Conservation (phyloP, 1,284 basidiomycete genomes). For the Ganoderma meredithae region DNA sequence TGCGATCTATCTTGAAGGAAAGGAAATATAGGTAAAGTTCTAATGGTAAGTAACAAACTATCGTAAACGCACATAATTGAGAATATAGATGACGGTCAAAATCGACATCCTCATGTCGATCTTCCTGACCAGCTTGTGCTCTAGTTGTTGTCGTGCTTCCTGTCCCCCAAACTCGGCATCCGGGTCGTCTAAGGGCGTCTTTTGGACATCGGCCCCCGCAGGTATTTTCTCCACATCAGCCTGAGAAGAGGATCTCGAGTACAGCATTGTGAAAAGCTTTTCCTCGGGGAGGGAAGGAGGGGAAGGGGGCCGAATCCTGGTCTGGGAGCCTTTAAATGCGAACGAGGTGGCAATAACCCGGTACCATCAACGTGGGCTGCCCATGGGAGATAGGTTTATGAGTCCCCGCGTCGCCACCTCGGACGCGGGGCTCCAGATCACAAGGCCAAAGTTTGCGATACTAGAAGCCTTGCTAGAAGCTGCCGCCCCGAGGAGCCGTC, state of each 20-base stretch:
- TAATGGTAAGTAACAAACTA: neutral
- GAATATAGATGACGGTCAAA: slow-evolving; percentile 71
- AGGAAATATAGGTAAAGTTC: neutral
- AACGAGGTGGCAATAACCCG: neutral
- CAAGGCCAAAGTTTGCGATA: slow-evolving; percentile 20
- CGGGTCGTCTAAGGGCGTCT: slow-evolving; percentile 25
- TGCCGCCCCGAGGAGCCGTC: slow-evolving; percentile 4
- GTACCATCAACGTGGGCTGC: neutral
- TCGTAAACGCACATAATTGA: slow-evolving; percentile 61
- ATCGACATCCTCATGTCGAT: slow-evolving; percentile 71
- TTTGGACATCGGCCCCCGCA: slow-evolving; percentile 13
- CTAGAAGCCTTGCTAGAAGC: slow-evolving; percentile 11
- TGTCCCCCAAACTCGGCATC: slow-evolving; percentile 52
- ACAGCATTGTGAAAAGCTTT: slow-evolving; percentile 19
- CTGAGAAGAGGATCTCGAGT: slow-evolving; percentile 21
- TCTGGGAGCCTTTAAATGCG: neutral
- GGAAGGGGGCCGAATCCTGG: neutral
- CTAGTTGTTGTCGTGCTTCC: slow-evolving; percentile 51
- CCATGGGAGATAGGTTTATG: neutral
- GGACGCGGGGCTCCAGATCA: slow-evolving; percentile 25
- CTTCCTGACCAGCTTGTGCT: slow-evolving; percentile 64
- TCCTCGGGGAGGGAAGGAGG: neutral
- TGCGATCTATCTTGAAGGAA: slow-evolving; percentile 63
- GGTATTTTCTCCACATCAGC: slow-evolving; percentile 26
- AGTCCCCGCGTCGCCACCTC: neutral